Base-by-base conservation (phyloP, 139 green algal genomes). In the Parachlorella kessleri region DNA sequence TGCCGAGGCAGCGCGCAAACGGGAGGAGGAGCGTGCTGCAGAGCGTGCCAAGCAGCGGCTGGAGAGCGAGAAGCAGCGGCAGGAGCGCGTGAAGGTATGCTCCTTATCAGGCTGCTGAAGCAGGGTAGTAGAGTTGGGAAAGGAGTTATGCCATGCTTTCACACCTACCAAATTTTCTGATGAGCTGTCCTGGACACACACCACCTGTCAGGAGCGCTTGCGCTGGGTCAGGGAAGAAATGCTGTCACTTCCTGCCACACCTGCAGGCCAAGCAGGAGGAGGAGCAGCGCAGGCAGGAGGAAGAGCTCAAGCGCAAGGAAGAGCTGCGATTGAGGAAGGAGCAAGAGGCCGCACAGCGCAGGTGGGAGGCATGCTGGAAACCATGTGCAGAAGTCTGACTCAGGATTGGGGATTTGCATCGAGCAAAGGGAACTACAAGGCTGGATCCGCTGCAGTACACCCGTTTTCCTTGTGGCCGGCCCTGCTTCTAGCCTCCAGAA, bases 241-340 rank as follows among this genome's bases (percentile, higher is more conserved):
- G n/a, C n/a, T n/a, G n/a, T n/a, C n/a, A n/a, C n/a, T n/a, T n/a
- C n/a, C n/a, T n/a, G n/a, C n/a, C n/a, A n/a, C n/a, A n/a, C n/a
- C n/a, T 76, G 78, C 78, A 92, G 85, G 81, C 82, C 36, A 88
- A 83, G 83, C 77, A 83, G 37, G 89, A 88, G 35, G 85, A 90
- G 70, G 83, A 91, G 70, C 70, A 79, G 30, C 76, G 68, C 48
- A 72, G 76, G 28, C 70, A 65, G 66, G 81, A 66, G 5, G 82
- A 86, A 54, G 78, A 88, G 54, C 70, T 74, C 18, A 78, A 83
- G 64, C 75, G 63, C n/a, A 33, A 39, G 0, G 76, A 88, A 40
- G 83, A 89, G 68, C 53, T 69, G 21, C 75, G 71, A 8, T 63
- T 64, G 42, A 87, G 84, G 67, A 53, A 41, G 30, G 83, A 89